phyloP scores from a whole-genome alignment of 2,329 filamentous ascomycete genomes.

The Calonectria pseudoreteaudii region DNA sequence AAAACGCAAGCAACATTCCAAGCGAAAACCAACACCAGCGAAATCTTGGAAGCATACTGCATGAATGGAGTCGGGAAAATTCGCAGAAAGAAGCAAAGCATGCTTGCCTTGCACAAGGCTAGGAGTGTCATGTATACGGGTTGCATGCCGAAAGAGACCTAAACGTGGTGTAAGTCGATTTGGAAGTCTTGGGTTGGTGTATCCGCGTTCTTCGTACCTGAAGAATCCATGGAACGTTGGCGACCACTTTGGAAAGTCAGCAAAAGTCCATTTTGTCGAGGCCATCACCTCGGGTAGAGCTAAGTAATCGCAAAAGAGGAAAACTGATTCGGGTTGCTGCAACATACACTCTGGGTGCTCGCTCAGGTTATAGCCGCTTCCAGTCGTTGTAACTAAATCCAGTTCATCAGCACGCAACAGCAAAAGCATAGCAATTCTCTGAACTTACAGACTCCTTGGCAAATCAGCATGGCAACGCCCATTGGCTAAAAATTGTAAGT shows the following conservation, averaged over 20 bases:
- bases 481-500: constrained; percentile 36
- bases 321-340: neutral
- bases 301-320: neutral
- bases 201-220: constrained; percentile 24
- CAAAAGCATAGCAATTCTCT: fast-evolving
- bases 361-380: constrained; percentile 38
- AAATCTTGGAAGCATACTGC: constrained; percentile 42
- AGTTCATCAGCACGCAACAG: neutral
- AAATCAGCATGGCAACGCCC: constrained; percentile 43
- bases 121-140: constrained; percentile 41
- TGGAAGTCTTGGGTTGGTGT: too few relatives aligned
- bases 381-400: constrained; percentile 34
- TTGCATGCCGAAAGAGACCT: constrained; percentile 44
- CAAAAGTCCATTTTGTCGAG: neutral
- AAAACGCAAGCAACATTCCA: constrained; percentile 58
- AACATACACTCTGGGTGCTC: constrained; percentile 39
- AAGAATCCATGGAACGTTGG: constrained; percentile 43
- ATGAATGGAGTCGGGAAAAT: constrained; percentile 43
- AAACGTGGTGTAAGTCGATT: neutral
- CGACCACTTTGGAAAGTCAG: constrained; percentile 20
- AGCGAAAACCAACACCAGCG: constrained; percentile 51
- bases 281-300: neutral
- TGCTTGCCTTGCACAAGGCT: constrained; percentile 41
- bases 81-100: constrained; percentile 44
- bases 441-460: constrained; percentile 41